Conservation (phyloP, 768 basidiomycete genomes). For the Lanmaoa pseudosensibilis region DNA sequence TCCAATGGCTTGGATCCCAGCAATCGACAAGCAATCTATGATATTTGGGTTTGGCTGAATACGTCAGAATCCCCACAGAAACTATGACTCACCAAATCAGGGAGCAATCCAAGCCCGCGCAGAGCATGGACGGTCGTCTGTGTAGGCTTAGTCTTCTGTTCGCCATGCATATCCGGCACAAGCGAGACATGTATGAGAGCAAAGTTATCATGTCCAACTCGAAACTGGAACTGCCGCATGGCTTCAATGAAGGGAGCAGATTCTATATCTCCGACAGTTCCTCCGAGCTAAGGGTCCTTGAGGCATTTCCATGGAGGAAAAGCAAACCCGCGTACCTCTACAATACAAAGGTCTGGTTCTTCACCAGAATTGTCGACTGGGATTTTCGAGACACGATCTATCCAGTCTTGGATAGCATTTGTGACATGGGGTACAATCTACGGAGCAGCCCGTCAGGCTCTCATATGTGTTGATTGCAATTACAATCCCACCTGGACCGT, state of each 20-base stretch:
- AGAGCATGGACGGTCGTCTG: constrained; percentile 95
- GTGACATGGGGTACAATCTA: constrained; percentile 96
- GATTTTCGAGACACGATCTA: constrained; percentile 89
- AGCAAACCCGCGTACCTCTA: constrained; percentile 66
- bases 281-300: constrained; percentile 70
- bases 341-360: constrained; percentile 94
- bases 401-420: constrained; percentile 98
- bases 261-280: constrained; percentile 98
- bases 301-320: constrained; percentile 1
- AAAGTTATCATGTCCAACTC: constrained; percentile 95
- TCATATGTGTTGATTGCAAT: neutral
- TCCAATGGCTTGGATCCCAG: constrained; percentile 79
- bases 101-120: constrained; percentile 87
- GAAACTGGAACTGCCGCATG: constrained; percentile 99
- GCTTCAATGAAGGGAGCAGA: constrained; percentile 98
- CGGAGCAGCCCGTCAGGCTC: constrained; percentile 8
- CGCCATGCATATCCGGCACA: constrained; percentile 98
- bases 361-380: constrained; percentile 94
- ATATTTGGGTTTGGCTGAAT: neutral
- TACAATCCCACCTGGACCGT: constrained; percentile 77
- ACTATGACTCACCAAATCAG: constrained; percentile 71
- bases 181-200: constrained; percentile 96
- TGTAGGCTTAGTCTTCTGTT: constrained; percentile 99
- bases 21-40: constrained; percentile 89
- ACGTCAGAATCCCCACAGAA: neutral